Conservation (phyloP, 306 rosid species). For the Canavalia ensiformis region DNA sequence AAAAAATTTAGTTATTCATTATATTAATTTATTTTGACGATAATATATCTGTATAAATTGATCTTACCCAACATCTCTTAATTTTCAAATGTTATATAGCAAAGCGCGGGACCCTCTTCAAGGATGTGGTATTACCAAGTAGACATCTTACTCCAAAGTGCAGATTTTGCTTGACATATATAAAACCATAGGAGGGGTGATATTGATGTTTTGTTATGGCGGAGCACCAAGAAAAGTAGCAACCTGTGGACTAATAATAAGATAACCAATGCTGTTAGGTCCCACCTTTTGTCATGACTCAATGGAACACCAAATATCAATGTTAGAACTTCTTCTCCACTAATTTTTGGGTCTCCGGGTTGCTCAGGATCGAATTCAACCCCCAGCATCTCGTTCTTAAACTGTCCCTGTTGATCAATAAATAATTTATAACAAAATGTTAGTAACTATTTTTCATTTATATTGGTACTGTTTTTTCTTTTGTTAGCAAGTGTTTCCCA, state of each 20-base stretch:
- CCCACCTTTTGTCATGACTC: conserved; percentile 59
- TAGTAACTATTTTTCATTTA: too few relatives aligned
- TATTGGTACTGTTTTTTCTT: too few relatives aligned
- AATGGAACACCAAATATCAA: conserved; percentile 48
- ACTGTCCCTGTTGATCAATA: conserved; percentile 53
- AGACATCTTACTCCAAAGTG: conserved; percentile 26
- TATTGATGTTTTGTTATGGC: conserved; percentile 28
- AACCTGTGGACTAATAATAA: conserved; percentile 45
- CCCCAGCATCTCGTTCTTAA: conserved; percentile 68
- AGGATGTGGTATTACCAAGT: neutral
- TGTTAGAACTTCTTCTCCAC: conserved; percentile 45
- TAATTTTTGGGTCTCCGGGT: conserved; percentile 51
- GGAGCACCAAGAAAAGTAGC: conserved; percentile 48
- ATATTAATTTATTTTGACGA: too few relatives aligned
- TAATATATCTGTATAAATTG: too few relatives aligned
- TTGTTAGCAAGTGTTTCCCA: too few relatives aligned
- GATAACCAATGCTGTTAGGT: conserved; percentile 49
- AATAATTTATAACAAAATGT: too few relatives aligned
- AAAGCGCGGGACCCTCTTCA: too few relatives aligned
- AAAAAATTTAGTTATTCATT: too few relatives aligned
- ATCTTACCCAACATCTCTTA: too few relatives aligned
- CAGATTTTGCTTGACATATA: conserved; percentile 2
- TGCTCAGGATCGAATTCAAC: conserved; percentile 57
- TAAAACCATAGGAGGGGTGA: conserved; percentile 34
- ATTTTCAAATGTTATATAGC: too few relatives aligned